Conservation (phyloP, 495 filamentous ascomycete genomes). For the Aspergillus diversus region DNA sequence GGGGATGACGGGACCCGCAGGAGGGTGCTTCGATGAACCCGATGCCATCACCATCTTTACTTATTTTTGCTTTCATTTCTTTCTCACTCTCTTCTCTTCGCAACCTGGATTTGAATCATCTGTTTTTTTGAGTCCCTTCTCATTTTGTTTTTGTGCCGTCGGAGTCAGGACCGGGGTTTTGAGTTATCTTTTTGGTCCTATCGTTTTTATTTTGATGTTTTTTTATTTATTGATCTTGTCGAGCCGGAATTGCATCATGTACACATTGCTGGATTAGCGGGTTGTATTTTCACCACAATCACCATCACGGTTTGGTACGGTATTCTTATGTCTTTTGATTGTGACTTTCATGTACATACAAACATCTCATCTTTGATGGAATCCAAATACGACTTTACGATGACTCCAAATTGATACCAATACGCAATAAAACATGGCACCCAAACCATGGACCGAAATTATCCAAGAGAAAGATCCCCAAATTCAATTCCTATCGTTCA, state of each 20-base stretch:
- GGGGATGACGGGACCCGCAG: conserved; percentile 1
- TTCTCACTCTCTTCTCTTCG: not conserved
- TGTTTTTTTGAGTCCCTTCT: not conserved
- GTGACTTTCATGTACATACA: conserved; percentile 15
- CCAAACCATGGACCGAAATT: too few relatives aligned
- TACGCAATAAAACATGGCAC: not conserved
- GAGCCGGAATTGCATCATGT: not conserved
- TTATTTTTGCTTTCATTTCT: not conserved
- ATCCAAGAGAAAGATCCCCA: too few relatives aligned
- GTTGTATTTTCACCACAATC: not conserved
- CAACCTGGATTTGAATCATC: not conserved
- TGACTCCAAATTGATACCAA: not conserved
- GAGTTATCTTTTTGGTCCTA: not conserved
- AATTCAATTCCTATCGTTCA: too few relatives aligned
- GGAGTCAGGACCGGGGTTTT: not conserved
- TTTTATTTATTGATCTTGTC: not conserved
- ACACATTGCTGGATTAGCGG: conserved; percentile 1
- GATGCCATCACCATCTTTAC: not conserved
- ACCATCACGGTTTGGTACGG: not conserved
- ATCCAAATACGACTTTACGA: conserved; percentile 21
- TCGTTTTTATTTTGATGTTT: not conserved
- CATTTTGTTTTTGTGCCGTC: not conserved
- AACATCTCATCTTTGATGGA: conserved; percentile 2
- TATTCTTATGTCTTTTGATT: not conserved
- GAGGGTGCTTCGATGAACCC: conserved; percentile 13